phyloP scores from a whole-genome alignment of 495 filamentous ascomycete genomes.

The Achaetomiella virescens region DNA sequence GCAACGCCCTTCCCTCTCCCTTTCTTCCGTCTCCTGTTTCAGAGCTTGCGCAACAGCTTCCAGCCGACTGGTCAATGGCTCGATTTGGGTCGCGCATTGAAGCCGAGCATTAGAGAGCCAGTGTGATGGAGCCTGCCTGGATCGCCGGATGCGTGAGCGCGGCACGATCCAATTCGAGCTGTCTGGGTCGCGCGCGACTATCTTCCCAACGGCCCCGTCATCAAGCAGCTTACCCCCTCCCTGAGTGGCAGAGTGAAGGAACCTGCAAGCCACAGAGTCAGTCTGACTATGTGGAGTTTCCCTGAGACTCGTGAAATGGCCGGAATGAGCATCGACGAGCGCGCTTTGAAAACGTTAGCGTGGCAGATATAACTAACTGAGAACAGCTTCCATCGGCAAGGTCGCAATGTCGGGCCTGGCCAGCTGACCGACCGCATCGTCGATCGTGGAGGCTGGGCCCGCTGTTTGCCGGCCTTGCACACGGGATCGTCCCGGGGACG shows the following conservation, averaged over 20 bases:
- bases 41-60: conserved; percentile 19
- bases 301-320: no score
- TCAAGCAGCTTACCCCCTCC: not conserved
- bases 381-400: not conserved
- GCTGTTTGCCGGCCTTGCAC: conserved; percentile 1
- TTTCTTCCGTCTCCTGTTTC: conserved; percentile 27
- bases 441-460: not conserved
- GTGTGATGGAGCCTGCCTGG: conserved; percentile 11
- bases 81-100: conserved; percentile 15
- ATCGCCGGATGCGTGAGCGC: conserved; percentile 21
- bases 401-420: not conserved
- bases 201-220: not conserved
- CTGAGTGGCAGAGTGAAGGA: not conserved
- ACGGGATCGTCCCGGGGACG: conserved; percentile 3
- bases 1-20: no score
- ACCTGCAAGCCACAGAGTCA: not conserved
- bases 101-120: not conserved
- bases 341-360: no score
- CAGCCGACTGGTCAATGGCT: conserved; percentile 13
- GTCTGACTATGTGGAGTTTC: not conserved
- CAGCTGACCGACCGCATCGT: not conserved
- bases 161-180: conserved; percentile 22
- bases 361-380: not conserved
- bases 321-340: no score
- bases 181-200: conserved; percentile 23